These are phyloP conservation scores for Mycena haematopus DNA, from an alignment of 768 basidiomycete species.

Conservation along the genomic window DNA sequence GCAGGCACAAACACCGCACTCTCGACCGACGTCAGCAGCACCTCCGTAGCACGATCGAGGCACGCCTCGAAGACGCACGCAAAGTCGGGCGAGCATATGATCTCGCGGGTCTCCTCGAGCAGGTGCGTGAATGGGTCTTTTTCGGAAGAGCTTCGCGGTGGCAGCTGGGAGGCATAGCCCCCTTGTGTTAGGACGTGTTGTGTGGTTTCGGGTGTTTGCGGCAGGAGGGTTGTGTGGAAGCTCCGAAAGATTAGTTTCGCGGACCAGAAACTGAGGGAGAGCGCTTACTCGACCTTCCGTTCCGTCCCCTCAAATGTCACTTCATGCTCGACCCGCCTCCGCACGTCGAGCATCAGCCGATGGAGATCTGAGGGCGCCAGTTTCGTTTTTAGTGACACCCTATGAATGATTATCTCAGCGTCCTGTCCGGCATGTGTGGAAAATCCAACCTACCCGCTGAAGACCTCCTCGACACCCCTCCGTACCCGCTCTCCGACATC, in stretches of 20 bases:
- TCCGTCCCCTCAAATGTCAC: constrained; percentile 65
- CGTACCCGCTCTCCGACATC: constrained; percentile 77
- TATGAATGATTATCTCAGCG: constrained; percentile 37
- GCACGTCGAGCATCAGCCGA: constrained; percentile 71
- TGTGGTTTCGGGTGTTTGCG: constrained; percentile 73
- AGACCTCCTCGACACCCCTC: constrained; percentile 79
- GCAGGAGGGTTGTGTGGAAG: constrained; percentile 77
- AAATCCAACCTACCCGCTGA: constrained; percentile 70
- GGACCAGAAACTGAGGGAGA: constrained; percentile 9
- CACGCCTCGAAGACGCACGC: constrained; percentile 71
- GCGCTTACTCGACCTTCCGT: constrained; percentile 58
- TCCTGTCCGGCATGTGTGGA: neutral
- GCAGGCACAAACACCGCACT: constrained; percentile 60
- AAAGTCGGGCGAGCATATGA: constrained; percentile 75
- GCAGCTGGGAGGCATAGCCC: constrained; percentile 44
- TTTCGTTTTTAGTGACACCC: constrained; percentile 84
- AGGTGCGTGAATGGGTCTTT: constrained; percentile 65
- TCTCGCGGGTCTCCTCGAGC: constrained; percentile 69
- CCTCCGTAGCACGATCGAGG: constrained; percentile 71
- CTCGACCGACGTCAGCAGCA: constrained; percentile 69
- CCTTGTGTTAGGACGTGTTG: constrained; percentile 74
- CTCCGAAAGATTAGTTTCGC: constrained; percentile 39
- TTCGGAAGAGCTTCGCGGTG: constrained; percentile 36
- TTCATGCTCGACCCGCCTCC: constrained; percentile 78
- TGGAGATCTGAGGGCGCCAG: constrained; percentile 74